These are phyloP conservation scores for Chlamydomonas sp. DNA, from an alignment of 139 green algal genomes.

Conservation along the genomic window DNA sequence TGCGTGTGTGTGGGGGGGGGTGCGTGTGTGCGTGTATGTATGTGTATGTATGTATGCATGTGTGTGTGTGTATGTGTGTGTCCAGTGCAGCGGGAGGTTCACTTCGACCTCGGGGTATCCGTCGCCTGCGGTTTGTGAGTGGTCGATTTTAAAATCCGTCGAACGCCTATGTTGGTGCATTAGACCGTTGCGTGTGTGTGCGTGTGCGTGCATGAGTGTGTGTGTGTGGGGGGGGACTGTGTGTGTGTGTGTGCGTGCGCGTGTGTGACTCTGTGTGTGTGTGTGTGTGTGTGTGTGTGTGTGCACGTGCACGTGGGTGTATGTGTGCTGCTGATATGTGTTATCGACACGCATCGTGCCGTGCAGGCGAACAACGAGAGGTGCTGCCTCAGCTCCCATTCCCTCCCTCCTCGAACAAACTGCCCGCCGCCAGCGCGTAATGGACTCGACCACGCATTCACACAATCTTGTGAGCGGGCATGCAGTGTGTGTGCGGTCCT, in stretches of 20 bases:
- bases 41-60: not conserved
- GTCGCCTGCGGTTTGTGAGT: not conserved
- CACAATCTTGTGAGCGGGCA: too few relatives aligned
- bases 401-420: not conserved
- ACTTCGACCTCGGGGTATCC: not conserved
- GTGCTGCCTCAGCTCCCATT: too few relatives aligned
- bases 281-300: not conserved
- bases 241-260: not conserved
- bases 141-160: too few relatives aligned
- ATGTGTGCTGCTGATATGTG: too few relatives aligned
- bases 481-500: too few relatives aligned
- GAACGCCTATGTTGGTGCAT: not conserved
- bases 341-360: too few relatives aligned
- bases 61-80: not conserved
- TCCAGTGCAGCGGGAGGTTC: not conserved
- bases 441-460: too few relatives aligned
- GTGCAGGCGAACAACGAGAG: too few relatives aligned
- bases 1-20: not conserved
- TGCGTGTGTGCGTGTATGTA: not conserved
- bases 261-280: not conserved
- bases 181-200: not conserved
- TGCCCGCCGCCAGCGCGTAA: not conserved
- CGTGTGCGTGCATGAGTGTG: not conserved
- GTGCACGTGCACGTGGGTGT: too few relatives aligned
- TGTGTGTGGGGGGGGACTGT: not conserved